phyloP scores from a whole-genome alignment of 352 stramenopile genomes.

The Pilasporangium apinafurcum region DNA sequence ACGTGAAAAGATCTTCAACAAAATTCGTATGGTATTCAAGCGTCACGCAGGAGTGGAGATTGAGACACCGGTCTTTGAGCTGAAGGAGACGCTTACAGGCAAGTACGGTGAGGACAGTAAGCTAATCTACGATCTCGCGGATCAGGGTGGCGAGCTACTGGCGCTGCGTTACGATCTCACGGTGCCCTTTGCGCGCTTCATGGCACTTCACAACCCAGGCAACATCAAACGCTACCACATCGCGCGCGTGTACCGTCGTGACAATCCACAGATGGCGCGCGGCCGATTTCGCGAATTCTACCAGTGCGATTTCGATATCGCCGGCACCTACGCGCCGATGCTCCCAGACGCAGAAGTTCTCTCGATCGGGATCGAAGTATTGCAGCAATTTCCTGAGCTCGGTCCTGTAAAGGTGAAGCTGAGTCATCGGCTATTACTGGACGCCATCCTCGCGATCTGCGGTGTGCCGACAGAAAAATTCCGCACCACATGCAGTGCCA shows the following conservation, averaged over 20 bases:
- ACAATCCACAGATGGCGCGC: conserved; percentile 92
- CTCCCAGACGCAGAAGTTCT: conserved; percentile 96
- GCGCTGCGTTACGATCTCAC: conserved; percentile 97
- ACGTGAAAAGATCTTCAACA: conserved; percentile 95
- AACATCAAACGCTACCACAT: conserved; percentile 99
- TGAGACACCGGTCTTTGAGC: conserved; percentile 97
- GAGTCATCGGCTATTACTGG: conserved; percentile 95
- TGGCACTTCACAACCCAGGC: conserved; percentile 94
- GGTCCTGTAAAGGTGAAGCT: conserved; percentile 96
- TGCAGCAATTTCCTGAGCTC: conserved; percentile 83
- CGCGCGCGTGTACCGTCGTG: conserved; percentile 94
- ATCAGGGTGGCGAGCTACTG: conserved; percentile 96
- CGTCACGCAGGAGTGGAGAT: conserved; percentile 97
- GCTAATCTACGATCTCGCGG: conserved; percentile 98
- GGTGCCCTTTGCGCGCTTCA: conserved; percentile 97
- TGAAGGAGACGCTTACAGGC: conserved; percentile 97
- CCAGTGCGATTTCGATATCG: conserved; percentile 99
- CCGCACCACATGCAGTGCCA: conserved; percentile 95
- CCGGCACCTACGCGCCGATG: conserved; percentile 93
- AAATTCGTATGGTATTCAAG: conserved; percentile 97
- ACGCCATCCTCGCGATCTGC: conserved; percentile 97
- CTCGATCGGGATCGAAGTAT: conserved; percentile 90
- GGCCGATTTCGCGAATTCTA: conserved; percentile 99
- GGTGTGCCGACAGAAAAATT: conserved; percentile 97
- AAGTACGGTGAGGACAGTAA: conserved; percentile 99